A percentile compares a stretch with the other conserved stretches of the same genome.
These are phyloP conservation scores for Calonectria ilicicola DNA, from an alignment of 2,329 filamentous ascomycete species.

Conservation along the genomic window DNA sequence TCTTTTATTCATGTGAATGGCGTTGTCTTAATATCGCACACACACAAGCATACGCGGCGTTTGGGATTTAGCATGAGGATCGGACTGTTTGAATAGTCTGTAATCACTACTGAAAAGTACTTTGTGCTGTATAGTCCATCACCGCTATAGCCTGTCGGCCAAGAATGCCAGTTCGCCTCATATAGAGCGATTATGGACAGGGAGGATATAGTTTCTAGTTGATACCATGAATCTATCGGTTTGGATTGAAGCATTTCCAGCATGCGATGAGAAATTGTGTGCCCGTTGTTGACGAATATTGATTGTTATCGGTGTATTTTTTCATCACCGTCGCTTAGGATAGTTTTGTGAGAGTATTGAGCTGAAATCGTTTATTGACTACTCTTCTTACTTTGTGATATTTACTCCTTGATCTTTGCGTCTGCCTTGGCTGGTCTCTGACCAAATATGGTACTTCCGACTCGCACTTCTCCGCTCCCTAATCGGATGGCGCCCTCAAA, in stretches of 20 bases:
- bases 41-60: conserved; percentile 48
- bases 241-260: conserved; percentile 30
- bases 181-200: conserved; percentile 31
- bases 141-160: conserved; percentile 22
- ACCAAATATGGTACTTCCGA: conserved; percentile 96
- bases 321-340: neutral
- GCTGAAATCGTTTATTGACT: neutral
- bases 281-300: neutral
- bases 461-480: conserved; percentile 89
- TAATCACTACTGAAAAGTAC: conserved; percentile 35
- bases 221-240: conserved; percentile 40
- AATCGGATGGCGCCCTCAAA: conserved; percentile 88
- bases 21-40: conserved; percentile 43
- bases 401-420: conserved; percentile 72
- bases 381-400: neutral
- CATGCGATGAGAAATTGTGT: neutral
- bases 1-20: conserved; percentile 40
- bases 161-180: conserved; percentile 21
- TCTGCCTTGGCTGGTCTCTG: conserved; percentile 82
- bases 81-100: conserved; percentile 37
- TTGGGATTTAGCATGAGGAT: conserved; percentile 42
- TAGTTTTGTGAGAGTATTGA: neutral
- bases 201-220: conserved; percentile 39
- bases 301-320: neutral
- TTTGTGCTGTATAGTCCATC: conserved; percentile 26